Evolutionary conservation across 1,139 yeast genomes (phyloP).

Genomic region (Hemisphaericaspora xylanilytica): DNA sequence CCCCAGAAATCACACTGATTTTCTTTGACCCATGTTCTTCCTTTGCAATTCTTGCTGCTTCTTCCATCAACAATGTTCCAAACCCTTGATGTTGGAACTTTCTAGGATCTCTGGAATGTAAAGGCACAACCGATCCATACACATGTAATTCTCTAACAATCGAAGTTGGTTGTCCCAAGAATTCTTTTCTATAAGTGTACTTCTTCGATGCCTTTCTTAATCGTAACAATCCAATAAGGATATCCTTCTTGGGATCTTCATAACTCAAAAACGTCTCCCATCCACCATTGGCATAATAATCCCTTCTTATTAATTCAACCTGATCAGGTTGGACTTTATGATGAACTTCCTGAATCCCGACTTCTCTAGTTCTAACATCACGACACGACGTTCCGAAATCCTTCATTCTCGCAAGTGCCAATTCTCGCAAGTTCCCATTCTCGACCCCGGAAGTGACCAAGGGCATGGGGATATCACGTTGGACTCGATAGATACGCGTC

Average conservation of each 20-base stretch:
- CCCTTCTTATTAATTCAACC: constrained; percentile 92
- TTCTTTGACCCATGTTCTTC: constrained; percentile 94
- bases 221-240: constrained; percentile 84
- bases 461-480: constrained; percentile 99
- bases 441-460: constrained; percentile 97
- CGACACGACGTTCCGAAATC: constrained; percentile 96
- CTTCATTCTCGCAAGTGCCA: constrained; percentile 96
- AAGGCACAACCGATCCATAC: constrained; percentile 95
- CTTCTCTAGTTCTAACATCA: constrained; percentile 98
- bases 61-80: constrained; percentile 96
- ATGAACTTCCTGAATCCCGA: constrained; percentile 97
- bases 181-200: constrained; percentile 87
- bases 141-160: constrained; percentile 95
- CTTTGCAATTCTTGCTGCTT: constrained; percentile 91
- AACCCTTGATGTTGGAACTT: constrained; percentile 99
- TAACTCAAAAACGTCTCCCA: constrained; percentile 97
- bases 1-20: constrained; percentile 93
- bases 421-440: constrained; percentile 92
- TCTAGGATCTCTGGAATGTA: constrained; percentile 96
- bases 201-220: constrained; percentile 86
- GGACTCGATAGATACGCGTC: constrained; percentile 98
- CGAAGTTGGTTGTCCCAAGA: constrained; percentile 80
- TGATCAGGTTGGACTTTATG: constrained; percentile 97
- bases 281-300: constrained; percentile 96
- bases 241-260: constrained; percentile 97